Evolutionary conservation across 331 rosid species (phyloP), one percentile per base, ranked within the genome.

Genomic region (Pyracantha coccinea): DNA sequence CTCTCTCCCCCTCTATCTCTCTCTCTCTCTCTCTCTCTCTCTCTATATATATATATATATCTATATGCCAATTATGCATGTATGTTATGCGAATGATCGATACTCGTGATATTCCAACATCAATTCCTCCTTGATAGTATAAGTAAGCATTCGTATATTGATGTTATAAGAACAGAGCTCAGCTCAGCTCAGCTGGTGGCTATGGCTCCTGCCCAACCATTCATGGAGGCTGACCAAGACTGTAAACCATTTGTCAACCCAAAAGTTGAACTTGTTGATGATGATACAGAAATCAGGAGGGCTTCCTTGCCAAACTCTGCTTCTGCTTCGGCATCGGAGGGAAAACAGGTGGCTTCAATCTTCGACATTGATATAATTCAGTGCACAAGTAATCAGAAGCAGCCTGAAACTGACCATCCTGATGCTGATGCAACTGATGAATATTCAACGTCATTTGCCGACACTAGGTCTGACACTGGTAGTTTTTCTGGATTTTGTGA

Each of bases 341-440:
- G 81, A 31, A 83, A 77, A 73, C 80, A 70, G 50, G 79, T 67
- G 73, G 47, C 69, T 71, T 10, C 77, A 32, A 86, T 78, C 59
- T 50, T 76, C n/a, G 96, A 94, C 32, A 78, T 90, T 50, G 95
- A 94, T 75, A 86, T 93, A 63, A 66, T 83, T 53, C 89, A 81
- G 61, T 80, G 86, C 82, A 82, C 83, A 58, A 87, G 82, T 75
- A 85, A 85, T 84, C 53, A 6, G 17, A 71, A 87, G 14, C 28
- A 27, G 28, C 28, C 28, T 27, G 28, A 27, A 27, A 27, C 28
- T 27, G 28, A 27, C 28, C 28, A 27, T 27, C 14, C 45, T 58
- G 99, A 94, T 68, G 90, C 91, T 25, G 94, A 92, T 76, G 99
- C 93, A 61, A 94, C 96, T 3, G 45, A 38, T 60, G 97, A 94